phyloP scores from a whole-genome alignment of 2,329 filamentous ascomycete species.

The Tolypocladium ovalisporum region DNA sequence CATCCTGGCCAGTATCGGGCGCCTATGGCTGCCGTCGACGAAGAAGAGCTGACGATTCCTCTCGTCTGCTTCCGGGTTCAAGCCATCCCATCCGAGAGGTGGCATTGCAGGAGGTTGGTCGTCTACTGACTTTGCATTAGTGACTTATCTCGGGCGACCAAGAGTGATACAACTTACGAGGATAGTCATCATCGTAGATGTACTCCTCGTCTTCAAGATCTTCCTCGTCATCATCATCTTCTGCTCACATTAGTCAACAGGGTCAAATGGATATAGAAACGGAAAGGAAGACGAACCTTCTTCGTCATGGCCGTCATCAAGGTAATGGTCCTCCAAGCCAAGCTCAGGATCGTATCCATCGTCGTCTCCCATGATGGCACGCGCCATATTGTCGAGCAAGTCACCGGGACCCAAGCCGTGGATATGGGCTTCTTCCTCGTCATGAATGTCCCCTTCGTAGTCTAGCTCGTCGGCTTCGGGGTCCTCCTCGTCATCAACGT shows the following conservation, averaged over 20 bases:
- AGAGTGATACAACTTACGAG: conserved; percentile 31
- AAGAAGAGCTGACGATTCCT: conserved; percentile 33
- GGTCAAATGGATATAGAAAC: not conserved
- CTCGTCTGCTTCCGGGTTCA: conserved; percentile 39
- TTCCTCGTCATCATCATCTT: conserved; percentile 55
- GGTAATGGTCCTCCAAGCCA: conserved; percentile 39
- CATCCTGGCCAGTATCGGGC: conserved; percentile 21
- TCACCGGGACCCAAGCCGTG: conserved; percentile 31
- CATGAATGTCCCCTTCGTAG: conserved; percentile 45
- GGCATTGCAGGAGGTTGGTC: conserved; percentile 26
- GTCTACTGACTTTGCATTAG: not conserved
- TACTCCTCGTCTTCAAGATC: conserved; percentile 60
- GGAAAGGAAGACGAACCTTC: conserved; percentile 27
- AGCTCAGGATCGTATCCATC: conserved; percentile 42
- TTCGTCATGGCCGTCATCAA: conserved; percentile 49
- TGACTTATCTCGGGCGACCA: not conserved
- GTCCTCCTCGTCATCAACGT: conserved; percentile 43
- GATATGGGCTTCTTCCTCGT: conserved; percentile 40
- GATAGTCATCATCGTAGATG: conserved; percentile 48
- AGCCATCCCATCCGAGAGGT: conserved; percentile 46
- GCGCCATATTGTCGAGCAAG: conserved; percentile 42
- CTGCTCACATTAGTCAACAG: conserved; percentile 10
- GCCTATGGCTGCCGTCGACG: conserved; percentile 39
- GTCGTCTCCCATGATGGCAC: conserved; percentile 42
- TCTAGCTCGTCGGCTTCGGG: conserved; percentile 43